Base-by-base conservation (phyloP, 2,329 filamentous ascomycete genomes). In the Nemania sp. region DNA sequence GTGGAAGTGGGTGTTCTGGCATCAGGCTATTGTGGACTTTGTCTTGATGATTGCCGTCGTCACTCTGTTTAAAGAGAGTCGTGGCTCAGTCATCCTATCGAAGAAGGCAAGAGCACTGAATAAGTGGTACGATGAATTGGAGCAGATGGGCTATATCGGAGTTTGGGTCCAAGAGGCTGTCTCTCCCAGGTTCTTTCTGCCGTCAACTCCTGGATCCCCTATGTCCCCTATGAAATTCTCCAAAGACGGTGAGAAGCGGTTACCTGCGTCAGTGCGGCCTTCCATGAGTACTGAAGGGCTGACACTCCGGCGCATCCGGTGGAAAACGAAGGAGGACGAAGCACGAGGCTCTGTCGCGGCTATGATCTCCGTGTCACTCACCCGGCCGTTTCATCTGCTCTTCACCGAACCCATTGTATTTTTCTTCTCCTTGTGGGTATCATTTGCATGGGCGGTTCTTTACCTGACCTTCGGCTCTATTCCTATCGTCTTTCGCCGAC, bases 1-100 rank as follows among this genome's bases (percentile, higher is more conserved):
- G 2, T 96, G 90, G 90, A 83, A 90, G 57, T 96, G 91, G 91
- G 83, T 92, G 0, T 96, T 95, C 69, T 96, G 91, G 80, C 78
- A 92, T 23, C 92, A 97, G 63, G 83, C 84, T 6, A 91, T 96
- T 40, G 73, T 82, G 19, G 83, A 86, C 49, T 84, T 77, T 0
- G 68, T 84, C 1, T 70, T 94, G 40, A 80, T 91, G 49, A 61
- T 82, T 1, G 72, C 85, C 1, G 80, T 96, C 19, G 77, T 82
- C 9, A 49, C 89, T 5, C 82, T 90, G 50, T 92, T 96, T 72
- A 83, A 84, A 39, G 92, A 97, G 70, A 96, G 90, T 3, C 78
- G 92, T 6, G 91, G 89, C 0, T 88, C 84, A 0, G 91, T 97
- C 0, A 72, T 97, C 6, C 75, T 97, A 6, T 88, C 86, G 6